Base-by-base conservation (phyloP, 345 rosid species). In the Microcos paniculata region DNA sequence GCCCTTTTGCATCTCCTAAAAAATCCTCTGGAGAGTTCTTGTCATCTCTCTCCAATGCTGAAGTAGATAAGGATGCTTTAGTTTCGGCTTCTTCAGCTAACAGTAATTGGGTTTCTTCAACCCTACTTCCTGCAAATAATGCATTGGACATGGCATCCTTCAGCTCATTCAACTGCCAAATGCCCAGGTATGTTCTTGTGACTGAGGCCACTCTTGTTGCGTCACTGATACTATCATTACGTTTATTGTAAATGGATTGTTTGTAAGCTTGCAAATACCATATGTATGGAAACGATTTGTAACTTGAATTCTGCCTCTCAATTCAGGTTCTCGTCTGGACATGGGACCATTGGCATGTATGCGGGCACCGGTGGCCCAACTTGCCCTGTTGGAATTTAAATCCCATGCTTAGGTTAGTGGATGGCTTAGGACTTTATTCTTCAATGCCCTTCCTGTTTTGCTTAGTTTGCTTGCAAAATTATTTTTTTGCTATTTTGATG, bases 301-400 rank as follows among this genome's bases (percentile, higher is more conserved):
- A 46, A 15, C 56, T 8, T 30, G 42, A 26, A 30, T 23, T 43
- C 7, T 66, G 42, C 42, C 40, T 19, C 69, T 43, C 3, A 45
- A 42, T 56, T 71, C 77, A 90, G 95, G 80, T 90, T 90, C 58
- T 87, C 91, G 38, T 84, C 92, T 2, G 86, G 90, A 40, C 90
- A 85, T 76, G 91, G 90, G 81, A 75, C 82, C 71, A 71, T 91
- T 35, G 90, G 92, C 46, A 89, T 94, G 90, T 83, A 84, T 78
- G 80, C 89, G 16, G 91, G 94, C 78, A 86, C 93, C 2, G 93
- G 89, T 11, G 97, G 93, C 23, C 92, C 97, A 6, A 86, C 94
- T 3, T 94, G 93, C 80, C 98, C 97, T 0, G 92, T 94, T 71
- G 98, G 97, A 77, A 91, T 92, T 77, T 94, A 94, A 82, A 74